phyloP scores from a whole-genome alignment of 108 stramenopile genomes.

The Aurantiochytrium sp. region DNA sequence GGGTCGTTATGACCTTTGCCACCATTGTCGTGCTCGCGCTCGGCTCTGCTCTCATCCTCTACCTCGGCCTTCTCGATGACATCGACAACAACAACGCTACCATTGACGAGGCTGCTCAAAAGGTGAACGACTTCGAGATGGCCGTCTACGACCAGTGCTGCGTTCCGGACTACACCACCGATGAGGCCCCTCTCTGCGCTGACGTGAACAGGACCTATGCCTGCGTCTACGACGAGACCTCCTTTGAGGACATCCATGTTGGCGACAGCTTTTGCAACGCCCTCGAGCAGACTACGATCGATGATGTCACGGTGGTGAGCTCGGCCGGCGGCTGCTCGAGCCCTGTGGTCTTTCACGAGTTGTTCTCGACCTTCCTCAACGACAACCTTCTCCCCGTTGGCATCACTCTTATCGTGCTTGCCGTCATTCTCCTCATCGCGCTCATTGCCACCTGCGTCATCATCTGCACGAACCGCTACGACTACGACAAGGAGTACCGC shows the following conservation, averaged over 20 bases:
- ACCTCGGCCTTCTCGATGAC: neutral
- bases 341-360: neutral
- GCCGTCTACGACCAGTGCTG: neutral
- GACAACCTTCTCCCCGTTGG: conserved; percentile 10
- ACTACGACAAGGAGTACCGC: conserved; percentile 6
- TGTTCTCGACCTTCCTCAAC: neutral
- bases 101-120: neutral
- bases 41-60: neutral
- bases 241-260: neutral
- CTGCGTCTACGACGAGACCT: neutral
- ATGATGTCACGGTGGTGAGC: neutral
- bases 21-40: neutral
- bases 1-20: neutral
- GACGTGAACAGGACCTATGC: neutral
- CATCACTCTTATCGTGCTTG: neutral
- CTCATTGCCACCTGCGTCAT: neutral
- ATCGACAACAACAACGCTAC: neutral
- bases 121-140: neutral
- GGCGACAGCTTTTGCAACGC: neutral
- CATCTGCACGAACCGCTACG: conserved; percentile 12
- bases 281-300: neutral
- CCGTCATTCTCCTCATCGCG: neutral
- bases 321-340: neutral
- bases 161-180: neutral
- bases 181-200: neutral